These are phyloP conservation scores for Phytophthora chlamydospora DNA, from an alignment of 352 stramenopile genomes.

Conservation along the genomic window DNA sequence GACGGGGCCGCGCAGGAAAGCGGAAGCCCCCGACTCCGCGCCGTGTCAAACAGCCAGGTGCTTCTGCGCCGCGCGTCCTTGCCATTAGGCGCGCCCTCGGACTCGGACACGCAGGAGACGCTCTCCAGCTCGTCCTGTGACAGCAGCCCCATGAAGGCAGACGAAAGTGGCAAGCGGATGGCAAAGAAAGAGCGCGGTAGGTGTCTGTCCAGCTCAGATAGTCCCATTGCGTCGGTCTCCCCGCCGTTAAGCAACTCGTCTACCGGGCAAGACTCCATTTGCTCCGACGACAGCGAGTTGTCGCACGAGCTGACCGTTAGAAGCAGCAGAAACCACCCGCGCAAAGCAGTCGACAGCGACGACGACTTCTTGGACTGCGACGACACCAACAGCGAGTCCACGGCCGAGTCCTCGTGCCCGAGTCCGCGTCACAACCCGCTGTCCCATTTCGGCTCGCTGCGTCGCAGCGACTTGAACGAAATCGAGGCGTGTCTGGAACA, in stretches of 20 bases:
- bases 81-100: conserved; percentile 12
- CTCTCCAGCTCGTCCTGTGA: conserved; percentile 23
- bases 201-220: background rate
- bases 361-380: conserved; percentile 76
- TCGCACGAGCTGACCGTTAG: conserved; percentile 24
- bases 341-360: conserved; percentile 45
- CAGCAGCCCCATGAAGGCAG: conserved; percentile 17
- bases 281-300: conserved; percentile 24
- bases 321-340: conserved; percentile 5
- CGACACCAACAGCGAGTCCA: conserved; percentile 79
- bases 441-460: conserved; percentile 37
- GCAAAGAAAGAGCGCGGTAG: background rate
- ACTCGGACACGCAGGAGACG: conserved; percentile 24
- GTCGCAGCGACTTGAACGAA: conserved; percentile 31
- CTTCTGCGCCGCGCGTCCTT: conserved; percentile 24
- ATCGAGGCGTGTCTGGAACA: conserved; percentile 45
- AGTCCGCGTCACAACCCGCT: conserved; percentile 62
- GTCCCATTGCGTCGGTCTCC: conserved; percentile 4
- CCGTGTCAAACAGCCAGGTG: conserved; percentile 15
- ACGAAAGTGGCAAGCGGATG: background rate
- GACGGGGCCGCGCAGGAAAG: conserved; percentile 7
- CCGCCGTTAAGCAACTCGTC: conserved; percentile 23
- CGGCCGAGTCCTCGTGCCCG: conserved; percentile 71
- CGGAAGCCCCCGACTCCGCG: conserved; percentile 5
- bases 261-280: conserved; percentile 10